Conservation (phyloP, 805 yeast species). For the Ogataea pini region DNA sequence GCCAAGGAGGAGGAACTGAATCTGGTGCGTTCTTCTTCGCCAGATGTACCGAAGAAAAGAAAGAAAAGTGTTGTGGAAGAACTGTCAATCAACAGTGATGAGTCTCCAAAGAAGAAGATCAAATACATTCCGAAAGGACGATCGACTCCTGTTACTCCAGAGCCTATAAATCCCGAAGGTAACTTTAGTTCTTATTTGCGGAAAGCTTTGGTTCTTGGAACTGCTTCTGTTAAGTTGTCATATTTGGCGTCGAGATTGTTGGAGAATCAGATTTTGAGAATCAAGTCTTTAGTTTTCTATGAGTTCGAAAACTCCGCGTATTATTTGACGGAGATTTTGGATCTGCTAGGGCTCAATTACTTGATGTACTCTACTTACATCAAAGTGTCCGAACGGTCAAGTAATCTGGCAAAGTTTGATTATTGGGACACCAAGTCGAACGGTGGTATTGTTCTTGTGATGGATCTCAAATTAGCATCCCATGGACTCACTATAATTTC, state of each 20-base stretch:
- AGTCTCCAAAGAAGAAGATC: constrained; percentile 22
- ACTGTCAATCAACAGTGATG: constrained; percentile 8
- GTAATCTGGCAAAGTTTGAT: constrained; percentile 53
- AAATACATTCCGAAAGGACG: constrained; percentile 20
- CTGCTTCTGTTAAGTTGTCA: constrained; percentile 64
- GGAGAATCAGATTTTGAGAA: constrained; percentile 47
- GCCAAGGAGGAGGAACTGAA: constrained; percentile 26
- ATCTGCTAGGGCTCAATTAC: constrained; percentile 59
- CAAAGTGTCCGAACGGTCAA: constrained; percentile 49
- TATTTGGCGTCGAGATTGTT: constrained; percentile 55
- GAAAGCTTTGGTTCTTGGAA: constrained; percentile 51
- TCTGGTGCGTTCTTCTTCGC: neutral
- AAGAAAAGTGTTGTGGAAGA: neutral
- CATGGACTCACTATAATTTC: constrained; percentile 69
- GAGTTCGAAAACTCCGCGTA: constrained; percentile 74
- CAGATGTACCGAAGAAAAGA: neutral
- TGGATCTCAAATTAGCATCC: constrained; percentile 68
- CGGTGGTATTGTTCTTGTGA: constrained; percentile 56
- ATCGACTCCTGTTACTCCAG: constrained; percentile 27
- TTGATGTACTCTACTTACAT: constrained; percentile 66
- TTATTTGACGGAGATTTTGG: constrained; percentile 63
- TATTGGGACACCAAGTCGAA: constrained; percentile 41
- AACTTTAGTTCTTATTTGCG: constrained; percentile 28
- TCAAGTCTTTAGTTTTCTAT: constrained; percentile 64
- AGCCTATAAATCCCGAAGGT: constrained; percentile 26